A percentile compares a stretch with the other conserved stretches of the same genome.
These are phyloP conservation scores for Coemansia reversa DNA, from an alignment of 192 early-diverging fungal species.

Conservation along the genomic window DNA sequence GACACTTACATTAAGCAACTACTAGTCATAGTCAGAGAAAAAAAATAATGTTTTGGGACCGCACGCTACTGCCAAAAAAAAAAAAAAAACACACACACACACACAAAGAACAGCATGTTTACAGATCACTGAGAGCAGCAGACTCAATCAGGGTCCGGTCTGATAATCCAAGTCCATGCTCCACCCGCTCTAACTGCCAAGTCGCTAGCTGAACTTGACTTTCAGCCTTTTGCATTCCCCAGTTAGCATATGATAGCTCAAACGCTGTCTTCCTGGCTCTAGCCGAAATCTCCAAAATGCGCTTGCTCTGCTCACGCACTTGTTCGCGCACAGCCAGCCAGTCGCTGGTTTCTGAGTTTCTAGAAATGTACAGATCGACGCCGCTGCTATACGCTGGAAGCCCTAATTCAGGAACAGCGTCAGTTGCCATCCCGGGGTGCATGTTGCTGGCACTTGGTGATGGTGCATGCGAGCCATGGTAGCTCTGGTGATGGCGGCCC, in stretches of 20 bases:
- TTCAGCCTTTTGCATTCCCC: slow-evolving; percentile 41
- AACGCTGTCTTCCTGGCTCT: slow-evolving; percentile 31
- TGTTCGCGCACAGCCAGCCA: slow-evolving; percentile 40
- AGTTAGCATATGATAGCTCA: slow-evolving; percentile 32
- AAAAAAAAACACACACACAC: too few species aligned
- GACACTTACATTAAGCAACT: neutral
- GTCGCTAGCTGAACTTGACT: slow-evolving; percentile 39
- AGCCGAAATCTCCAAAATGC: slow-evolving; percentile 30
- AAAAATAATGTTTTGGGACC: neutral
- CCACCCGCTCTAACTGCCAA: slow-evolving; percentile 53
- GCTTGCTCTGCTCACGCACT: slow-evolving; percentile 33
- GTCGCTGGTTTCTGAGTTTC: slow-evolving; percentile 21
- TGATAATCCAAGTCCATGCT: slow-evolving; percentile 34
- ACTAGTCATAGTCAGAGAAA: neutral
- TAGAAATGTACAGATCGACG: slow-evolving; percentile 38
- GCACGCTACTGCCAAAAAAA: neutral
- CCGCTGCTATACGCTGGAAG: slow-evolving; percentile 21
- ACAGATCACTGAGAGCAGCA: slow-evolving; percentile 17
- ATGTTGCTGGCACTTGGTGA: slow-evolving; percentile 24
- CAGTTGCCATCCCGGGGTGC: neutral
- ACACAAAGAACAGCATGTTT: neutral
- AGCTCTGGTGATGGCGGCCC: slow-evolving; percentile 14
- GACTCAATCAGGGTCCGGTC: slow-evolving; percentile 23
- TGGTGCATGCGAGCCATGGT: slow-evolving; percentile 19
- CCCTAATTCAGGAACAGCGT: slow-evolving; percentile 10